Conservation (phyloP, 257 asterid genomes). For the Solanum chiquidenum region DNA sequence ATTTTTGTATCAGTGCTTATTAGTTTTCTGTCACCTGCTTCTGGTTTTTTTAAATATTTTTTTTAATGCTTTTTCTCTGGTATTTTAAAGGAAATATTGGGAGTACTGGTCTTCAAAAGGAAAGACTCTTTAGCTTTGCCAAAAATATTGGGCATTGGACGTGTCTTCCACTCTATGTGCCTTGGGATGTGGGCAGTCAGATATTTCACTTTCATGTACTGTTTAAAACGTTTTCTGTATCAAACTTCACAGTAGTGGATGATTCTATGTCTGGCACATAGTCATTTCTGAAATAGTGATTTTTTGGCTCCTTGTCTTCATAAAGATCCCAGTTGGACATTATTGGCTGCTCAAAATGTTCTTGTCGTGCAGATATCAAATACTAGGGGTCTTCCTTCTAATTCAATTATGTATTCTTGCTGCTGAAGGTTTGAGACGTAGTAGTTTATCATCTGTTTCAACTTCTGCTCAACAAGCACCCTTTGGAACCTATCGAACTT, state of each 20-base stretch:
- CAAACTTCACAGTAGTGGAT: neutral
- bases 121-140: neutral
- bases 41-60: neutral
- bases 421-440: conserved; percentile 86
- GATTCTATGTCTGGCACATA: neutral
- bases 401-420: conserved; percentile 88
- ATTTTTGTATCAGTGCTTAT: neutral
- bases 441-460: conserved; percentile 72
- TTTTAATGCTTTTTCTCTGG: neutral
- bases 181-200: neutral
- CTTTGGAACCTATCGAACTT: conserved; percentile 55
- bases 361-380: conserved; percentile 70
- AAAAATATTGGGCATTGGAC: neutral
- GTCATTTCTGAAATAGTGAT: neutral
- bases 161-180: neutral
- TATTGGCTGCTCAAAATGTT: neutral
- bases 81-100: neutral
- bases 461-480: conserved; percentile 70
- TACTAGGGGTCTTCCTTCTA: conserved; percentile 90
- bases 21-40: neutral
- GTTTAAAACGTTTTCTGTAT: neutral
- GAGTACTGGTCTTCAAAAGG: neutral
- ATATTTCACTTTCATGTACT: neutral
- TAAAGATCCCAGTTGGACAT: neutral
- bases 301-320: neutral